phyloP scores from a whole-genome alignment of 1,139 yeast genomes.

The Scheffersomyces segobiensis region DNA sequence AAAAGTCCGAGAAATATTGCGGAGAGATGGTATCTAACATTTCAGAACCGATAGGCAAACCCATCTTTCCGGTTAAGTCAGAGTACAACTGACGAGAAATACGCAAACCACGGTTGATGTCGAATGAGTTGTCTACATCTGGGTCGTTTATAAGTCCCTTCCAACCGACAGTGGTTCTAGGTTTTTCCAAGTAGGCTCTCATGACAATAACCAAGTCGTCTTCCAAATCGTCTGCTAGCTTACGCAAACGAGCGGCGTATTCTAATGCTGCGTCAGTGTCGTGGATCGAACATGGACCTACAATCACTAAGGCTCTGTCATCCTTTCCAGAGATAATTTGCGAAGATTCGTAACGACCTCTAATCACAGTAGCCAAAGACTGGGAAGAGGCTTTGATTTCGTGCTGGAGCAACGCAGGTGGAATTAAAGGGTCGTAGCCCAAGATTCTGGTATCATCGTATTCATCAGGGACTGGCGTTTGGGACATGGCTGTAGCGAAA shows the following conservation, averaged over 20 bases:
- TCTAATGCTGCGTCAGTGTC: conserved; percentile 93
- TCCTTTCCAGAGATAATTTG: conserved; percentile 70
- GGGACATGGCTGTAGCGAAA: conserved; percentile 24
- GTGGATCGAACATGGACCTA: conserved; percentile 94
- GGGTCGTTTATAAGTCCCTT: conserved; percentile 97
- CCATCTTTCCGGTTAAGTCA: conserved; percentile 61
- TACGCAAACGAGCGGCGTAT: conserved; percentile 68
- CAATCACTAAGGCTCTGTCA: conserved; percentile 84
- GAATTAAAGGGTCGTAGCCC: conserved; percentile 88
- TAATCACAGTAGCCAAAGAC: conserved; percentile 66
- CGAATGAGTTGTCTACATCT: conserved; percentile 89
- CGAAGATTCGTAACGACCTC: conserved; percentile 76
- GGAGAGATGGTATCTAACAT: conserved; percentile 98
- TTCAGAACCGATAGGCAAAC: conserved; percentile 90
- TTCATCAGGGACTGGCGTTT: conserved; percentile 65
- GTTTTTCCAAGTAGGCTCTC: conserved; percentile 98
- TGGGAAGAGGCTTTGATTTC: conserved; percentile 69
- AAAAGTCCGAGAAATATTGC: conserved; percentile 85
- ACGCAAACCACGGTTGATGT: conserved; percentile 91
- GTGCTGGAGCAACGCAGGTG: conserved; percentile 82
- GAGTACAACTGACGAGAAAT: conserved; percentile 86
- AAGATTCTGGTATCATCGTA: conserved; percentile 86
- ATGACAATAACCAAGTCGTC: conserved; percentile 82
- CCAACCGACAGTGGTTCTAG: conserved; percentile 99
- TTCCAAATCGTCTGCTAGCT: conserved; percentile 61